phyloP scores from a whole-genome alignment of 768 basidiomycete species.

The Coprinopsis cinerea region DNA sequence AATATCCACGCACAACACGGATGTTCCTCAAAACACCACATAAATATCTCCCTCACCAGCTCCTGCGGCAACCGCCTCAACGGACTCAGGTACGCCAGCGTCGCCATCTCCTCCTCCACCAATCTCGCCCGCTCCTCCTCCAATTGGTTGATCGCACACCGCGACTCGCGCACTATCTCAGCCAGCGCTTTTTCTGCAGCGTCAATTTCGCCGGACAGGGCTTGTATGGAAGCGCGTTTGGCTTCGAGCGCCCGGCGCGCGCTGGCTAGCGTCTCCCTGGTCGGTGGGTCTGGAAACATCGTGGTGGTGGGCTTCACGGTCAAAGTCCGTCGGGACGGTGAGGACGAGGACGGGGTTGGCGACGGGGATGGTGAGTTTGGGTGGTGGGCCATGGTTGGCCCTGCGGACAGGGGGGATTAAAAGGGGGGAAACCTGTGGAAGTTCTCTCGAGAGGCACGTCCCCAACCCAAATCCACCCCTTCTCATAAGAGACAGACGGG shows the following conservation, averaged over 20 bases:
- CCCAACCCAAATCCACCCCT: slow-evolving; percentile 1
- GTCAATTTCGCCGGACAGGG: slow-evolving; percentile 42
- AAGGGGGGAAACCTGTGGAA: slow-evolving; percentile 7
- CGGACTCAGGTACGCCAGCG: slow-evolving; percentile 65
- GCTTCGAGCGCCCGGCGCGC: slow-evolving; percentile 43
- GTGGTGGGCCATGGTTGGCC: too few species aligned
- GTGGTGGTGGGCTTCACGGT: slow-evolving; percentile 10
- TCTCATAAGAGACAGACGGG: slow-evolving; percentile 13
- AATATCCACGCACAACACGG: slow-evolving; percentile 76
- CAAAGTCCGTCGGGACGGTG: background rate
- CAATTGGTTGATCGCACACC: slow-evolving; percentile 48
- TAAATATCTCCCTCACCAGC: slow-evolving; percentile 67
- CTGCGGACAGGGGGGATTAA: background rate
- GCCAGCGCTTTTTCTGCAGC: slow-evolving; percentile 51
- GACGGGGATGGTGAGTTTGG: too few species aligned
- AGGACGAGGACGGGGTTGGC: too few species aligned
- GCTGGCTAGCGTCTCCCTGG: slow-evolving; percentile 41
- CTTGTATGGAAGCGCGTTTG: slow-evolving; percentile 25
- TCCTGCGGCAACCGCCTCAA: slow-evolving; percentile 68
- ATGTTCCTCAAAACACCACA: slow-evolving; percentile 61
- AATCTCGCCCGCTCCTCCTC: slow-evolving; percentile 41
- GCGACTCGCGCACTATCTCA: slow-evolving; percentile 50
- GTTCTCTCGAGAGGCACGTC: slow-evolving; percentile 6
- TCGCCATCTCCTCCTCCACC: slow-evolving; percentile 41
- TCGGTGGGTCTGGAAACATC: slow-evolving; percentile 53